Conservation (phyloP, 2,329 filamentous ascomycete genomes). For the Pseudogymnoascus sp. region DNA sequence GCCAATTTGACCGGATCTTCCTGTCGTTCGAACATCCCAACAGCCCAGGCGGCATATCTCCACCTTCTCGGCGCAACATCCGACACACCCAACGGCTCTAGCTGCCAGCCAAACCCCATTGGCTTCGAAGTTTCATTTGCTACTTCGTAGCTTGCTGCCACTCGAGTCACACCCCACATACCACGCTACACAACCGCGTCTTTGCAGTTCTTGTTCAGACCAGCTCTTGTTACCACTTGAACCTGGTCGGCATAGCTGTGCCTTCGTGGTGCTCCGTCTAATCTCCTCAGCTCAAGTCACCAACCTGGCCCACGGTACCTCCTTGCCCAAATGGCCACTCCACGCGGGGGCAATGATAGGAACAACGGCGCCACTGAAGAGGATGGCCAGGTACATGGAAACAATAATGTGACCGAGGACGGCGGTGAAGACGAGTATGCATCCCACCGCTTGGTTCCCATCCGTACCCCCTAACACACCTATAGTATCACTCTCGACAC, state of each 20-base stretch:
- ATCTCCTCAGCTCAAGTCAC: neutral
- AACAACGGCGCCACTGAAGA: neutral
- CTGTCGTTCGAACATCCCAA: neutral
- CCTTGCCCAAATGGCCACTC: neutral
- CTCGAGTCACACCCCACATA: neutral
- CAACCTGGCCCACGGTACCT: neutral
- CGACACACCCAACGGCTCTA: neutral
- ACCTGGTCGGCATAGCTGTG: neutral
- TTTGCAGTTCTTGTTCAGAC: neutral
- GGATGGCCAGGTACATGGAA: too few species aligned
- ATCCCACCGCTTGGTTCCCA: neutral
- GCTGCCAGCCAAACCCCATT: neutral
- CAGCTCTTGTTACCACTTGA: neutral
- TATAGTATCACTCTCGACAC: neutral
- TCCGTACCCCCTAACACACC: neutral
- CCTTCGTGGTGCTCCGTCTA: neutral
- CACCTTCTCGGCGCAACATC: neutral
- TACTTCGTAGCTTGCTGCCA: neutral
- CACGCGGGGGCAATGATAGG: neutral
- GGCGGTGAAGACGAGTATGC: neutral
- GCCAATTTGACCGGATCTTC: neutral
- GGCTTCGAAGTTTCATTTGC: neutral
- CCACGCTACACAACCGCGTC: neutral
- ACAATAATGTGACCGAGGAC: neutral
- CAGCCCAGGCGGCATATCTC: neutral